These are phyloP conservation scores for Discostella pseudostelligera DNA, from an alignment of 108 stramenopile species.

Conservation along the genomic window DNA sequence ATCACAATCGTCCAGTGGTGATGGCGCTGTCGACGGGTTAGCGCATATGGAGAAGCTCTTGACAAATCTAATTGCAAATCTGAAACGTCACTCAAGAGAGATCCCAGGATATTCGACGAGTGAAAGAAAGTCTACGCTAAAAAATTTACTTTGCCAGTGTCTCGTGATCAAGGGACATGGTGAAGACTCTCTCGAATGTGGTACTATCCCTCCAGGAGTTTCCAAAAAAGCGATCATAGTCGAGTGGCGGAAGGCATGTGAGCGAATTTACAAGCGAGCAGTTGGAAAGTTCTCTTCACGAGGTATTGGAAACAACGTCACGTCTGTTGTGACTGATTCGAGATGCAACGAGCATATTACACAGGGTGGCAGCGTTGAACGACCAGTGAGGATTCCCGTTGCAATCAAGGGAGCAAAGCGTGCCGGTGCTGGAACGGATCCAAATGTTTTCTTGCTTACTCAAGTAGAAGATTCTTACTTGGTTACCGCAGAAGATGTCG, in stretches of 20 bases:
- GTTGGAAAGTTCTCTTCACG: slow-evolving; percentile 33
- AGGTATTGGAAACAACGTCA: slow-evolving; percentile 59
- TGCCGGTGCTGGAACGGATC: slow-evolving; percentile 60
- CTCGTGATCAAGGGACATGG: slow-evolving; percentile 56
- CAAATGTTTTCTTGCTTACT: slow-evolving; percentile 45
- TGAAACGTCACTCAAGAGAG: slow-evolving; percentile 17
- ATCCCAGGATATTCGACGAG: neutral
- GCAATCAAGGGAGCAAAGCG: slow-evolving; percentile 77
- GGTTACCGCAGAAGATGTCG: slow-evolving; percentile 61
- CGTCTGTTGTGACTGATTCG: slow-evolving; percentile 67
- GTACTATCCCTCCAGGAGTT: slow-evolving; percentile 12
- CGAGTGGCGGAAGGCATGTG: slow-evolving; percentile 78
- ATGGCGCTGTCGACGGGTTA: slow-evolving; percentile 17
- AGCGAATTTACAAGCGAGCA: slow-evolving; percentile 74
- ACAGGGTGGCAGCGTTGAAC: slow-evolving; percentile 70
- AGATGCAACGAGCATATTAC: slow-evolving; percentile 84
- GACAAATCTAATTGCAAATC: slow-evolving; percentile 27
- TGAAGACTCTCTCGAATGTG: slow-evolving; percentile 49
- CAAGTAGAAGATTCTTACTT: slow-evolving; percentile 67
- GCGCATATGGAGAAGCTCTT: slow-evolving; percentile 21
- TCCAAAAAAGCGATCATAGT: slow-evolving; percentile 26
- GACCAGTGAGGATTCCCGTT: slow-evolving; percentile 81
- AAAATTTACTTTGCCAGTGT: slow-evolving; percentile 36
- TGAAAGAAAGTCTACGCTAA: slow-evolving; percentile 24
- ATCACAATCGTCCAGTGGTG: neutral